Conservation (phyloP, 2,329 filamentous ascomycete genomes). For the Trichoderma cornu-damae region DNA sequence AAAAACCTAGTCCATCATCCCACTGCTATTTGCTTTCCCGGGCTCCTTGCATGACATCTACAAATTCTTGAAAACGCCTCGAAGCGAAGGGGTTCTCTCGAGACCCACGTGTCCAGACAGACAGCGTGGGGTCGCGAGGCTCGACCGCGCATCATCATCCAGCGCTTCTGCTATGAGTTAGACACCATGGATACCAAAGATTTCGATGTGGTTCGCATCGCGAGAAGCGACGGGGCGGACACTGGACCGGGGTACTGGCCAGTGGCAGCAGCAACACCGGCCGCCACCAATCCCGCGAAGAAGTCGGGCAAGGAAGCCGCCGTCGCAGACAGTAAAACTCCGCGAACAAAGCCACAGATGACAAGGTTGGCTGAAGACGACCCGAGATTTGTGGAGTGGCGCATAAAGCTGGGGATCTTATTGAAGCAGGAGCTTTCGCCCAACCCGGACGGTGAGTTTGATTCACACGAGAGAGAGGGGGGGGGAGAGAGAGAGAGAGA, state of each 20-base stretch:
- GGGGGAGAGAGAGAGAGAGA: no score
- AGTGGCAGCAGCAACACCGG: slow-evolving; percentile 26
- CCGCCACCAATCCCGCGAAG: slow-evolving; percentile 25
- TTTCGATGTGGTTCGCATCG: slow-evolving; percentile 39
- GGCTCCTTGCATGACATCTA: background rate
- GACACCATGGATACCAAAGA: slow-evolving; percentile 34
- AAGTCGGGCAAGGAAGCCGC: slow-evolving; percentile 34
- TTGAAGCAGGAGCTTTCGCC: slow-evolving; percentile 43
- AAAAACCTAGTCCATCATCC: background rate
- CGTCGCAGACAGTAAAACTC: slow-evolving; percentile 32
- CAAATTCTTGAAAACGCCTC: background rate
- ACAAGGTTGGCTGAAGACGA: slow-evolving; percentile 40
- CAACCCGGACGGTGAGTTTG: slow-evolving; percentile 36
- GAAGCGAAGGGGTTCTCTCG: background rate
- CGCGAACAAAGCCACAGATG: slow-evolving; percentile 41
- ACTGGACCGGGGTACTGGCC: slow-evolving; percentile 44
- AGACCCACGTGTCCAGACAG: slow-evolving; percentile 2
- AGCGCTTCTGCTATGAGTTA: background rate
- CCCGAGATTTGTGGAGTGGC: slow-evolving; percentile 42
- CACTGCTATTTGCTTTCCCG: background rate
- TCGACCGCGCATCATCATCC: background rate
- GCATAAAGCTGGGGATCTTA: slow-evolving; percentile 42
- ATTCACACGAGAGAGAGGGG: background rate
- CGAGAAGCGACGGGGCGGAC: slow-evolving; percentile 44
- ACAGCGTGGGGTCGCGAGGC: background rate